phyloP scores from a whole-genome alignment of 176 grass and related monocot species.

The Carex pumila region DNA sequence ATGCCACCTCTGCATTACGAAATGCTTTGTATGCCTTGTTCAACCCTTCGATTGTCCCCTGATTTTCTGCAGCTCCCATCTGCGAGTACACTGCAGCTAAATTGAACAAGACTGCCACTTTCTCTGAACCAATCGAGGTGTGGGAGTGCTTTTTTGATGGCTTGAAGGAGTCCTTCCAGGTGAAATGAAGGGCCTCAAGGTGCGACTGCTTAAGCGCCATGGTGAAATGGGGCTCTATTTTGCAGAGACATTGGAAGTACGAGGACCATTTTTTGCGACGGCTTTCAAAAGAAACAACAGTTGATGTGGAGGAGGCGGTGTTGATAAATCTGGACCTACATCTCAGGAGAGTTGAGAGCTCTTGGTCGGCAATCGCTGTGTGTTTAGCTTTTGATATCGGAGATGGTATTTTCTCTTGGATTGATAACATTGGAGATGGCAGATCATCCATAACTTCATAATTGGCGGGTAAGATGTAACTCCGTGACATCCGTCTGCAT shows the following conservation, averaged over 20 bases:
- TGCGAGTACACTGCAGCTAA: slow-evolving; percentile 32
- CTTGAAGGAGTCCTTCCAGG: slow-evolving; percentile 43
- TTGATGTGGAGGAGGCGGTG: not conserved
- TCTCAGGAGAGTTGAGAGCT: slow-evolving; percentile 24
- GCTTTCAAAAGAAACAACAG: not conserved
- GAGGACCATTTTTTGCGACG: slow-evolving; percentile 22
- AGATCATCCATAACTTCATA: not conserved
- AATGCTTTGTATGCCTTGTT: slow-evolving; percentile 35
- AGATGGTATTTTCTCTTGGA: slow-evolving; percentile 44
- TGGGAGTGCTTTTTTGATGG: slow-evolving; percentile 1
- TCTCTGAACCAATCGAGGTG: slow-evolving; percentile 39
- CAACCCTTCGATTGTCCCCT: slow-evolving; percentile 23
- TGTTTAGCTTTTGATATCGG: not conserved
- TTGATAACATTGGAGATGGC: slow-evolving; percentile 45
- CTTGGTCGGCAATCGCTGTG: slow-evolving; percentile 12
- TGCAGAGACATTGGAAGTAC: slow-evolving; percentile 36
- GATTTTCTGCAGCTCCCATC: slow-evolving; percentile 30
- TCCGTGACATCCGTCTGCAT: no score
- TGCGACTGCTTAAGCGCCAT: slow-evolving; percentile 20
- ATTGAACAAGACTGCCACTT: slow-evolving; percentile 39
- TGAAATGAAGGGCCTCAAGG: slow-evolving; percentile 22
- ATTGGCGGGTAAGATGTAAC: no score
- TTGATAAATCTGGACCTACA: not conserved
- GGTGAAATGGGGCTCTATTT: slow-evolving; percentile 23
- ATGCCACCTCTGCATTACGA: slow-evolving; percentile 33